These are phyloP conservation scores for Pythium brachiatum DNA, from an alignment of 352 stramenopile species.

Conservation along the genomic window DNA sequence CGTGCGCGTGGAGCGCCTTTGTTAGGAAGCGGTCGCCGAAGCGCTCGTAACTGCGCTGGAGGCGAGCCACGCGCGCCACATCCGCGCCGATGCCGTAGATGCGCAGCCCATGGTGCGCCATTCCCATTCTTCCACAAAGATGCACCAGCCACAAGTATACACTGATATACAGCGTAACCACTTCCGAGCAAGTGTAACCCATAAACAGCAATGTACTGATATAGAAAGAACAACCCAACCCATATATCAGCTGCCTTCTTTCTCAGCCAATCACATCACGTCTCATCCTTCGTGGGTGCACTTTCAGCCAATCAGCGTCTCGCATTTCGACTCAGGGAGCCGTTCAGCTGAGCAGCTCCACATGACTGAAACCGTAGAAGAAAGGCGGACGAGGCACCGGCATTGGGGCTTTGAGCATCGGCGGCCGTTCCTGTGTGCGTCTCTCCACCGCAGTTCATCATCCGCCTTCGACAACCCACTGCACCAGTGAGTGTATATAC, in stretches of 20 bases:
- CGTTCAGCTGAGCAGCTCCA: slow-evolving; percentile 15
- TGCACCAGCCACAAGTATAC: too few species aligned
- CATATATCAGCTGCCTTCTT: background rate
- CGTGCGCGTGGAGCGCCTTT: slow-evolving; percentile 55
- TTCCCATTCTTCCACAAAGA: background rate
- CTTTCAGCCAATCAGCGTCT: slow-evolving; percentile 6
- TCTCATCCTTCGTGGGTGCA: slow-evolving; percentile 1
- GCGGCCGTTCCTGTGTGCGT: background rate
- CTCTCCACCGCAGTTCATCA: background rate
- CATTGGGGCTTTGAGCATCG: too few species aligned
- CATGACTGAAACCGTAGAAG: slow-evolving; percentile 4
- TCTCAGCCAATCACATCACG: slow-evolving; percentile 14
- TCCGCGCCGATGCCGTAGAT: slow-evolving; percentile 78
- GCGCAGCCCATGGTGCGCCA: slow-evolving; percentile 16
- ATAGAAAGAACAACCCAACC: background rate
- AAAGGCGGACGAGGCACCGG: background rate
- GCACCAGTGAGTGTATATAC: background rate
- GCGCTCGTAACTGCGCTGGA: slow-evolving; percentile 46
- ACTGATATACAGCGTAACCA: too few species aligned
- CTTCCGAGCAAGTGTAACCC: background rate
- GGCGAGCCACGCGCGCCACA: slow-evolving; percentile 54
- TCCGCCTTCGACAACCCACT: background rate
- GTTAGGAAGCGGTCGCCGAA: slow-evolving; percentile 65
- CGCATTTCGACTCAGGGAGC: background rate
- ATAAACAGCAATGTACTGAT: background rate